These are phyloP conservation scores for Colletotrichum sojae DNA, from an alignment of 2,329 filamentous ascomycete species.

Conservation along the genomic window DNA sequence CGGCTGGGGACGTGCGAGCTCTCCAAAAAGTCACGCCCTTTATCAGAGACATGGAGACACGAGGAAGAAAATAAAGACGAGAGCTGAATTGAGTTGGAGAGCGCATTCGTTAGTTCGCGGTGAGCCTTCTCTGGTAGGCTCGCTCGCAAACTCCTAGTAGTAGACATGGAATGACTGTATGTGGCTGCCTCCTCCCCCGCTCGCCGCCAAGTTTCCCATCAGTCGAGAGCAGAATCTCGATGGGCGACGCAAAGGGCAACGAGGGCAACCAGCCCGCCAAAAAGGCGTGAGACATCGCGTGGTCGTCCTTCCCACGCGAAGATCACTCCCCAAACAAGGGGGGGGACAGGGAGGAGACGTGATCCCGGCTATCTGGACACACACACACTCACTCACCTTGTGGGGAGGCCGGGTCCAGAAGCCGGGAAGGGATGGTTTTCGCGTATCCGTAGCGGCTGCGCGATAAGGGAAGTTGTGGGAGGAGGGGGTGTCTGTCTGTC, in stretches of 20 bases:
- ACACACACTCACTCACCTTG: neutral
- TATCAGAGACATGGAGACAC: no score
- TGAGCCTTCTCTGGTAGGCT: neutral
- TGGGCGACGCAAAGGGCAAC: constrained; percentile 17
- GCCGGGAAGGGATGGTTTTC: constrained; percentile 1
- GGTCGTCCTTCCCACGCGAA: constrained; percentile 10
- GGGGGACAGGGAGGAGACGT: neutral
- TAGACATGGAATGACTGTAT: no score
- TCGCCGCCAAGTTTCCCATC: neutral
- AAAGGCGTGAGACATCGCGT: constrained; percentile 22
- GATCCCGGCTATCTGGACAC: constrained; percentile 13
- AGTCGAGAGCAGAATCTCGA: constrained; percentile 15
- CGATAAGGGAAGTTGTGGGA: no score
- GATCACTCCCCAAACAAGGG: constrained; percentile 28
- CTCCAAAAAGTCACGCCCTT: no score
- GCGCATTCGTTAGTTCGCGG: constrained; percentile 13
- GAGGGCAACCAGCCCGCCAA: neutral
- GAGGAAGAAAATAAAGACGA: no score
- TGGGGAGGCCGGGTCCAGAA: constrained; percentile 10
- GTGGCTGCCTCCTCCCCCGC: neutral
- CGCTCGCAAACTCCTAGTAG: neutral
- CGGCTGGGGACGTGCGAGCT: no score
- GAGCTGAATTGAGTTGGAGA: constrained; percentile 4
- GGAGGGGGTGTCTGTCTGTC: no score
- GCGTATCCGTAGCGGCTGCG: neutral